Conservation (phyloP, 2,329 filamentous ascomycete genomes). For the Fusarium hainanense region DNA sequence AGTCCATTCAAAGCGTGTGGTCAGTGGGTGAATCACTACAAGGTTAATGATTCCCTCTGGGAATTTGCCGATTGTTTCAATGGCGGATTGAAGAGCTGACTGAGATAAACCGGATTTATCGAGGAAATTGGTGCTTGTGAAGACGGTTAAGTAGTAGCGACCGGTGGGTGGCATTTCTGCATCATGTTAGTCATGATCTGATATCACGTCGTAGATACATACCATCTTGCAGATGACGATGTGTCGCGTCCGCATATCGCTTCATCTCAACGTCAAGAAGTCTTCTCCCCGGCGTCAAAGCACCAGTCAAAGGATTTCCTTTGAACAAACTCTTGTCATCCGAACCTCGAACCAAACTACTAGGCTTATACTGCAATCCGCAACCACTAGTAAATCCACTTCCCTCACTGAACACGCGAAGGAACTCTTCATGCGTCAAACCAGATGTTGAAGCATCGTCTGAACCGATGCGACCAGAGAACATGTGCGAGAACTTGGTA, state of each 20-base stretch:
- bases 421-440: slow-evolving; percentile 15
- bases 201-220: rapidly evolving
- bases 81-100: background rate
- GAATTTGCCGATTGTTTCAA: background rate
- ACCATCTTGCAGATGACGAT: slow-evolving; percentile 12
- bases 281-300: slow-evolving; percentile 1
- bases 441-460: background rate
- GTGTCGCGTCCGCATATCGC: slow-evolving; percentile 14
- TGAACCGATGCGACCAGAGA: slow-evolving; percentile 18
- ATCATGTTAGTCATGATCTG: background rate
- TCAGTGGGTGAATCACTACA: background rate
- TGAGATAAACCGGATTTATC: background rate
- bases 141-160: background rate
- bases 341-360: background rate
- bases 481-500: slow-evolving; percentile 19
- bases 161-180: slow-evolving; percentile 18
- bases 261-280: slow-evolving; percentile 14
- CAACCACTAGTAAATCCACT: slow-evolving; percentile 20
- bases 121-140: slow-evolving; percentile 1
- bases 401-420: slow-evolving; percentile 10
- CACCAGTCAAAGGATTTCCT: background rate
- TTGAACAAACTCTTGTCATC: background rate
- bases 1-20: slow-evolving; percentile 13
- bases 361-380: slow-evolving; percentile 15
- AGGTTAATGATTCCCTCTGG: background rate